Conservation (phyloP, 1,284 basidiomycete species). For the Ganoderma meredithae region DNA sequence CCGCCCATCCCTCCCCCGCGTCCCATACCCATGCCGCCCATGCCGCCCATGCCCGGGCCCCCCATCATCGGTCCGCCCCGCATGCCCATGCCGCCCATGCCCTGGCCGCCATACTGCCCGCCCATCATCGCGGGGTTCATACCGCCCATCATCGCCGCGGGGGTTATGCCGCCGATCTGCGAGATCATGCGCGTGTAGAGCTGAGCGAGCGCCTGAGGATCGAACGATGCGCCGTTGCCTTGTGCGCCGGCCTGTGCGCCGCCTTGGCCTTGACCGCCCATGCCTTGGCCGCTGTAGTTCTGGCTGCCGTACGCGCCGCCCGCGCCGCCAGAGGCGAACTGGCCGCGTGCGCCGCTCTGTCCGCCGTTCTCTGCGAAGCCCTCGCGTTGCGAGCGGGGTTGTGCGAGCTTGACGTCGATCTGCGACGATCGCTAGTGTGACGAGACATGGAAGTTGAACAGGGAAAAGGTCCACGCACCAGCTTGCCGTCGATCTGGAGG, state of each 20-base stretch:
- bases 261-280: slow-evolving; percentile 11
- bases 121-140: slow-evolving; percentile 46
- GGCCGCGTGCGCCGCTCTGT: slow-evolving; percentile 29
- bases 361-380: slow-evolving; percentile 48
- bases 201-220: slow-evolving; percentile 81
- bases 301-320: slow-evolving; percentile 45
- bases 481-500: slow-evolving; percentile 91
- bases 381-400: slow-evolving; percentile 85
- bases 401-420: slow-evolving; percentile 96
- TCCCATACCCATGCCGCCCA: slow-evolving; percentile 49
- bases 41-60: slow-evolving; percentile 47
- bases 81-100: slow-evolving; percentile 41
- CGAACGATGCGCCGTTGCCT: slow-evolving; percentile 67
- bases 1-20: slow-evolving; percentile 53
- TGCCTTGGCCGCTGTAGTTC: slow-evolving; percentile 34
- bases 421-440: slow-evolving; percentile 41
- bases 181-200: slow-evolving; percentile 88
- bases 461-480: slow-evolving; percentile 57
- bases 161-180: slow-evolving; percentile 65
- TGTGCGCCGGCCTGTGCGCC: slow-evolving; percentile 31
- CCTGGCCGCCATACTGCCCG: slow-evolving; percentile 37
- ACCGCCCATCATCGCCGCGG: slow-evolving; percentile 49
- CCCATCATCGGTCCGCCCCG: slow-evolving; percentile 41
- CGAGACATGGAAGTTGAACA: neutral
- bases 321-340: slow-evolving; percentile 41